A percentile compares a stretch with the other conserved stretches of the same genome.
Conservation (phyloP, 306 rosid species). For the Comarum palustre region DNA sequence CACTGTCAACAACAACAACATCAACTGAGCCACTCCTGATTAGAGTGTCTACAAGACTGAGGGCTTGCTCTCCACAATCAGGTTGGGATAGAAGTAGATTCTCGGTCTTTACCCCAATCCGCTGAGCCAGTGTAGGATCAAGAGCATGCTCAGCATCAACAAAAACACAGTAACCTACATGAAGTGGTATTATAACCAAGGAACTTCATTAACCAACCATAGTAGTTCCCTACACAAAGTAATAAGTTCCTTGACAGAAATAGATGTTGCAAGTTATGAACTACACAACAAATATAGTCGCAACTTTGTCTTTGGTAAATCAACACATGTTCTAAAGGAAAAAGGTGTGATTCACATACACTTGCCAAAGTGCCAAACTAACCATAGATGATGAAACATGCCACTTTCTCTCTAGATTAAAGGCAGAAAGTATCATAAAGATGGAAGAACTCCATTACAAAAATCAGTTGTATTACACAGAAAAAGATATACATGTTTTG, state of each 20-base stretch:
- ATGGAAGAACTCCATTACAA: not conserved
- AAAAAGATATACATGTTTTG: not conserved
- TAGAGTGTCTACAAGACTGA: conserved; percentile 82
- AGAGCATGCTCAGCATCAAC: conserved; percentile 97
- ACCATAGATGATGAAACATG: not conserved
- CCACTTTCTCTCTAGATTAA: not conserved
- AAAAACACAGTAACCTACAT: conserved; percentile 71
- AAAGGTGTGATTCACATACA: not conserved
- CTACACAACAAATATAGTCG: not conserved
- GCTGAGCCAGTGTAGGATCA: conserved; percentile 70
- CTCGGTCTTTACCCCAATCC: conserved; percentile 74
- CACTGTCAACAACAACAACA: conserved; percentile 94
- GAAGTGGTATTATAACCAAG: conserved; percentile 19
- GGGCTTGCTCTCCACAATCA: conserved; percentile 94
- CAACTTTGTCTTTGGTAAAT: not conserved
- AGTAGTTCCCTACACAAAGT: conserved; percentile 12
- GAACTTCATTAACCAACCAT: conserved; percentile 9
- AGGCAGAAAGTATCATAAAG: not conserved
- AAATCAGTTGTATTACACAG: not conserved
- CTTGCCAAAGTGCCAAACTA: not conserved
- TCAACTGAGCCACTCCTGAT: conserved; percentile 91
- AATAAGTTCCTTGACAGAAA: not conserved
- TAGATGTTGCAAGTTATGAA: not conserved
- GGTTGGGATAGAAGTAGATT: conserved; percentile 88
- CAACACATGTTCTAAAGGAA: not conserved